Conservation (phyloP, 768 basidiomycete species). For the Tephrocybe sp. region DNA sequence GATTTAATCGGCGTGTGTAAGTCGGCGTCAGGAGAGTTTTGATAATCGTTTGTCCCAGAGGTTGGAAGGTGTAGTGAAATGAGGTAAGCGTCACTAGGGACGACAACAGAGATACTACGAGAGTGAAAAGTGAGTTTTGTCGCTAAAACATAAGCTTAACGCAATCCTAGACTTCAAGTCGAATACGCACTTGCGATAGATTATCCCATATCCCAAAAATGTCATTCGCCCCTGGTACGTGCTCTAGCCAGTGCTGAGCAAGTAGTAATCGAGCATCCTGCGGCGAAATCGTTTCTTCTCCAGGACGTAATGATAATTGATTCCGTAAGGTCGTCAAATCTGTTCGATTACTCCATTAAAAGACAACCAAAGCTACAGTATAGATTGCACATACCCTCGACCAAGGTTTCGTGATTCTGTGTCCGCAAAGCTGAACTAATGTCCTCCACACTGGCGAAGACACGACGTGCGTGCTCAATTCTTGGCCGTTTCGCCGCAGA, state of each 20-base stretch:
- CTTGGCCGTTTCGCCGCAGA: background rate
- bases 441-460: constrained; percentile 27
- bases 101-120: constrained; percentile 54
- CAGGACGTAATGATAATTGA: constrained; percentile 53
- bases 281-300: constrained; percentile 46
- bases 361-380: background rate
- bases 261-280: constrained; percentile 63
- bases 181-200: constrained; percentile 44
- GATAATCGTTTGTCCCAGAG: constrained; percentile 60
- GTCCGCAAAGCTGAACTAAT: constrained; percentile 32
- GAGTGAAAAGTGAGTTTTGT: constrained; percentile 41
- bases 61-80: constrained; percentile 67
- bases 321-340: constrained; percentile 59
- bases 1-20: constrained; percentile 57
- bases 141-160: constrained; percentile 29
- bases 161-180: background rate
- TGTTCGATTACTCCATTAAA: constrained; percentile 22
- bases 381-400: constrained; percentile 25
- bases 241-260: constrained; percentile 62
- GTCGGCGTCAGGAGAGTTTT: constrained; percentile 56
- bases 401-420: constrained; percentile 32
- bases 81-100: constrained; percentile 63
- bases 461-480: constrained; percentile 1
- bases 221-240: constrained; percentile 54
- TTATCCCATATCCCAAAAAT: constrained; percentile 65